Conservation (phyloP, 2,329 filamentous ascomycete species). For the Scopulariopsis brevicaulis region DNA sequence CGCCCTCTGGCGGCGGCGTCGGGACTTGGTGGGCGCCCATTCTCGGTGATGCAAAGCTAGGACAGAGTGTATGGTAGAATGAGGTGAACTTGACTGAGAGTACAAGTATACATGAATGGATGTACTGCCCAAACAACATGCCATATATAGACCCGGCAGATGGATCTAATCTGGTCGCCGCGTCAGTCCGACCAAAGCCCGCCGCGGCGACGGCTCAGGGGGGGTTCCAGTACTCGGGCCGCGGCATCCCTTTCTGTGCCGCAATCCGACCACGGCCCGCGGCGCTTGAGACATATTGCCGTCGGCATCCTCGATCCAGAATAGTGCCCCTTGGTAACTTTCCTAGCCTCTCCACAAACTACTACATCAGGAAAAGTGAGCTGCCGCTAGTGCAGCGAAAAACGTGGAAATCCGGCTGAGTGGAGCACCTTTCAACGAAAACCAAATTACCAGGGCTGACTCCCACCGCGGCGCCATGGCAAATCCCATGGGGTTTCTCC, state of each 20-base stretch:
- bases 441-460: background rate
- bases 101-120: background rate
- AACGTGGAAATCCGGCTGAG: background rate
- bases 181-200: background rate
- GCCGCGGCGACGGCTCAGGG: background rate
- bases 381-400: background rate
- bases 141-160: background rate
- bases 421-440: background rate
- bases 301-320: background rate
- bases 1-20: constrained; percentile 14
- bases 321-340: background rate
- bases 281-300: background rate
- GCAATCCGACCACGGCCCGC: background rate
- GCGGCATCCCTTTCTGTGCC: background rate
- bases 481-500: background rate
- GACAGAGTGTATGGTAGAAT: background rate
- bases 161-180: background rate
- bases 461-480: too few species aligned
- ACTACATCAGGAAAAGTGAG: background rate
- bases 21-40: background rate
- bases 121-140: background rate
- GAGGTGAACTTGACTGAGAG: background rate
- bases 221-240: background rate
- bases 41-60: background rate
- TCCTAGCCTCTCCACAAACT: background rate